Percentiles rank a stretch among this genome's conserved stretches.
Evolutionary conservation across 2,329 filamentous ascomycete species (phyloP).

Genomic region (Aphanoascus verrucosus): DNA sequence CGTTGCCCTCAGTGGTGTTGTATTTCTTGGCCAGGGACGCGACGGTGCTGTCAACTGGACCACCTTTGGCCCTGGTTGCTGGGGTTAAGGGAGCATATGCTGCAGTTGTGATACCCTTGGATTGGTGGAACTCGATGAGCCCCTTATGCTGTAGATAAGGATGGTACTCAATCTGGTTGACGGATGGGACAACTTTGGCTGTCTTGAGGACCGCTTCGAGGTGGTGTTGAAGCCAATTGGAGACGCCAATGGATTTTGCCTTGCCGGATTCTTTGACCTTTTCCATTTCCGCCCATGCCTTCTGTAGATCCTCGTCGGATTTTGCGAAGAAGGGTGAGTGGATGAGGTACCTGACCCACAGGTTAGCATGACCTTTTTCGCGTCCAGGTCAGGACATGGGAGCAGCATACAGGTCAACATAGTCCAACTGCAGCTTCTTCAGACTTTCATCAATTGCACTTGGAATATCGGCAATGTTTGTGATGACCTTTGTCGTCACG

Average conservation of each 20-base stretch:
- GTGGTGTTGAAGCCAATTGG: slow-evolving; percentile 48
- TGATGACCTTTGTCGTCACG: slow-evolving; percentile 48
- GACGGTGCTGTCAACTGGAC: slow-evolving; percentile 46
- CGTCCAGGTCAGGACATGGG: neutral
- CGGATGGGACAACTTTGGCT: slow-evolving; percentile 32
- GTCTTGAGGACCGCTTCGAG: slow-evolving; percentile 43
- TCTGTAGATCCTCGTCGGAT: slow-evolving; percentile 44
- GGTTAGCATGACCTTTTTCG: neutral
- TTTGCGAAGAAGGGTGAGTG: slow-evolving; percentile 51
- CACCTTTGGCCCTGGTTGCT: slow-evolving; percentile 44
- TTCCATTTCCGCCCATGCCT: slow-evolving; percentile 52
- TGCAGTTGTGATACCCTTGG: slow-evolving; percentile 32
- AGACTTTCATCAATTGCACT: slow-evolving; percentile 46
- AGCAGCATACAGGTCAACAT: slow-evolving; percentile 49
- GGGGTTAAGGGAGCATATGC: slow-evolving; percentile 40
- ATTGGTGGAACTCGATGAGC: slow-evolving; percentile 32
- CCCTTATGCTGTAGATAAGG: slow-evolving; percentile 39
- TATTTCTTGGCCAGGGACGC: slow-evolving; percentile 49
- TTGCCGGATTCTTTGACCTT: slow-evolving; percentile 46
- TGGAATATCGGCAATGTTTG: slow-evolving; percentile 46
- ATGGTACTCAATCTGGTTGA: slow-evolving; percentile 38
- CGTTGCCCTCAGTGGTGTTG: slow-evolving; percentile 47
- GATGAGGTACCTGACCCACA: slow-evolving; percentile 44
- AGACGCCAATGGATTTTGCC: slow-evolving; percentile 52
- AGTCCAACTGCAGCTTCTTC: slow-evolving; percentile 49